A percentile compares a stretch with the other conserved stretches of the same genome.
Conservation (phyloP, 345 rosid species). For the Populus alba region DNA sequence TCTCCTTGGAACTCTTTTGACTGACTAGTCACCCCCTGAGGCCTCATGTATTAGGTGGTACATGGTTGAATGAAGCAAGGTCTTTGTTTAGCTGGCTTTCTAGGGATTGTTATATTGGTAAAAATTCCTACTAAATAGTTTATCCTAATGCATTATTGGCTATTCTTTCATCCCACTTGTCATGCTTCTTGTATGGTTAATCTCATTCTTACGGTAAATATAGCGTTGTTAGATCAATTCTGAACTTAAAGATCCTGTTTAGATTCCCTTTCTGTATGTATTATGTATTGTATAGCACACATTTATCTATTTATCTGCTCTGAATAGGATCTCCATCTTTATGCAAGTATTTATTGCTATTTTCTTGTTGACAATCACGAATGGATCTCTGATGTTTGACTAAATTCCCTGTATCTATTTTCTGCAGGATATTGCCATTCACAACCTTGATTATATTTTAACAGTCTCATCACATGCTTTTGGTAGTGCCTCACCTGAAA, state of each 20-base stretch:
- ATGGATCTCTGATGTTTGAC: too few relatives aligned
- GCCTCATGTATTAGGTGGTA: too few relatives aligned
- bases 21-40: too few relatives aligned
- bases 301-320: too few relatives aligned
- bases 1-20: not conserved
- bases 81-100: too few relatives aligned
- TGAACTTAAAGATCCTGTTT: not conserved
- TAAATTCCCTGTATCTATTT: not conserved
- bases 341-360: not conserved
- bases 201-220: too few relatives aligned
- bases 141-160: too few relatives aligned
- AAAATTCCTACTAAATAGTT: too few relatives aligned
- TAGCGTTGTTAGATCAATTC: not conserved
- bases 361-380: not conserved
- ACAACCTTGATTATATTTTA: conserved; percentile 82
- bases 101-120: too few relatives aligned
- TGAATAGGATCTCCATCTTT: not conserved
- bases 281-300: not conserved
- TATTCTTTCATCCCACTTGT: not conserved
- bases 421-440: conserved; percentile 76
- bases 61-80: too few relatives aligned
- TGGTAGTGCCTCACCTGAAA: conserved; percentile 64
- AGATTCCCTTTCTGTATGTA: not conserved
- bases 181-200: not conserved
- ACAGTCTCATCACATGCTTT: conserved; percentile 64